A percentile compares a stretch with the other conserved stretches of the same genome.
These are phyloP conservation scores for Stygiomarasmius scandens DNA, from an alignment of 1,284 basidiomycete species.

Conservation along the genomic window DNA sequence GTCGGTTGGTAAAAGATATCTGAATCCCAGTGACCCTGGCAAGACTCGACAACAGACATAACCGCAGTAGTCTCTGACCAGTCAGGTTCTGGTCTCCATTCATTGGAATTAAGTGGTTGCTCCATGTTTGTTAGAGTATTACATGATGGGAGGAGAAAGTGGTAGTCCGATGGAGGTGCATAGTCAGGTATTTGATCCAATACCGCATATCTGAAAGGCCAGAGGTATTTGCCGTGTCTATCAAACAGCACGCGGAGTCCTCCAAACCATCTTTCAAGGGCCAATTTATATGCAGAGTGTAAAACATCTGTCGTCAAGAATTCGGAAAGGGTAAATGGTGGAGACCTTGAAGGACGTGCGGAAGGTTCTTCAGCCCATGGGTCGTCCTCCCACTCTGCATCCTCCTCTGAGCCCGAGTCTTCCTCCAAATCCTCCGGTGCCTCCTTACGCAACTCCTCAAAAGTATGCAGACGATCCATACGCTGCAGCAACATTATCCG, in stretches of 20 bases:
- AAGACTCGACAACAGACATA: conserved; percentile 39
- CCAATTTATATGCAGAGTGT: conserved; percentile 65
- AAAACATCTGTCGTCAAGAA: conserved; percentile 69
- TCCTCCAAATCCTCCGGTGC: conserved; percentile 31
- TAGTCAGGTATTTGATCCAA: conserved; percentile 78
- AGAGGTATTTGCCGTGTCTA: conserved; percentile 60
- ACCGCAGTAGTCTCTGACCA: conserved; percentile 56
- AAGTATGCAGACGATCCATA: conserved; percentile 69
- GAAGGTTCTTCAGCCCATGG: conserved; percentile 69
- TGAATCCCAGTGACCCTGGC: conserved; percentile 15
- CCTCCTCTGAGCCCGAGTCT: conserved; percentile 22
- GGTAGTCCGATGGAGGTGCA: conserved; percentile 62
- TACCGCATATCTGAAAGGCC: conserved; percentile 71
- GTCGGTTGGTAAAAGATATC: conserved; percentile 3
- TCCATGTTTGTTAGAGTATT: conserved; percentile 53
- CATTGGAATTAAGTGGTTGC: conserved; percentile 26
- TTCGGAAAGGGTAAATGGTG: conserved; percentile 56
- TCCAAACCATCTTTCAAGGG: conserved; percentile 59
- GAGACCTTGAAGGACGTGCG: conserved; percentile 28
- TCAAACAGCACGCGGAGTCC: conserved; percentile 61
- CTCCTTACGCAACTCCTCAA: conserved; percentile 56
- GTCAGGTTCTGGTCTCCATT: conserved; percentile 56
- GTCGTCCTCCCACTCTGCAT: conserved; percentile 78
- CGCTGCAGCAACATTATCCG: conserved; percentile 64
- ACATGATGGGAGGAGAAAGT: conserved; percentile 65